Conservation (phyloP, 495 filamentous ascomycete genomes). For the Penicillium goetzii region DNA sequence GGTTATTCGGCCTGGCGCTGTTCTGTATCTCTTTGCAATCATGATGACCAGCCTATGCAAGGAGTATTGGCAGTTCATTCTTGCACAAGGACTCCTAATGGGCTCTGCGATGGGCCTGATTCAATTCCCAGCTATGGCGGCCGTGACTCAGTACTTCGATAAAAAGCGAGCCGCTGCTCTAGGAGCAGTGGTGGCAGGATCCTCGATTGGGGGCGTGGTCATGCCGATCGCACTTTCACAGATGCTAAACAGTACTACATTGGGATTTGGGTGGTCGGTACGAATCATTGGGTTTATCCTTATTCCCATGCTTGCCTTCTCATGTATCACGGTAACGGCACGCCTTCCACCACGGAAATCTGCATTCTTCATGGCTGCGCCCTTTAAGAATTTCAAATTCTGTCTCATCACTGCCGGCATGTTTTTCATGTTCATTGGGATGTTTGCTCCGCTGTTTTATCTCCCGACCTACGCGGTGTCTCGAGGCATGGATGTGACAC, state of each 20-base stretch:
- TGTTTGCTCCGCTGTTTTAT: neutral
- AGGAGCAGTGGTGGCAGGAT: slow-evolving; percentile 23
- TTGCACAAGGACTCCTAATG: neutral
- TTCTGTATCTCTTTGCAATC: neutral
- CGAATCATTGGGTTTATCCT: neutral
- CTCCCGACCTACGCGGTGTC: neutral
- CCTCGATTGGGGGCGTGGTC: slow-evolving; percentile 29
- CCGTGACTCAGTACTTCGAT: slow-evolving; percentile 33
- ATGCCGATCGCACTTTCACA: neutral
- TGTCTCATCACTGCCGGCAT: neutral
- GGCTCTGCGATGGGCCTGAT: neutral
- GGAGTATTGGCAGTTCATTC: neutral
- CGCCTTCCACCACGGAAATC: neutral
- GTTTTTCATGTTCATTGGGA: neutral
- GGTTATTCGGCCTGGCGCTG: neutral
- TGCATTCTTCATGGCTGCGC: neutral
- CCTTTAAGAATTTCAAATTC: neutral
- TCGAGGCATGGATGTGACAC: neutral
- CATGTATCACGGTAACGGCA: neutral
- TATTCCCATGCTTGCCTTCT: neutral
- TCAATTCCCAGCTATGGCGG: slow-evolving; percentile 10
- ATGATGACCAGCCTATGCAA: neutral
- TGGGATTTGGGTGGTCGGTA: neutral
- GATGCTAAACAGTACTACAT: neutral
- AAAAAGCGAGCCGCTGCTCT: slow-evolving; percentile 61